Conservation (phyloP, 2,329 filamentous ascomycete genomes). For the Spiromastix sp. region DNA sequence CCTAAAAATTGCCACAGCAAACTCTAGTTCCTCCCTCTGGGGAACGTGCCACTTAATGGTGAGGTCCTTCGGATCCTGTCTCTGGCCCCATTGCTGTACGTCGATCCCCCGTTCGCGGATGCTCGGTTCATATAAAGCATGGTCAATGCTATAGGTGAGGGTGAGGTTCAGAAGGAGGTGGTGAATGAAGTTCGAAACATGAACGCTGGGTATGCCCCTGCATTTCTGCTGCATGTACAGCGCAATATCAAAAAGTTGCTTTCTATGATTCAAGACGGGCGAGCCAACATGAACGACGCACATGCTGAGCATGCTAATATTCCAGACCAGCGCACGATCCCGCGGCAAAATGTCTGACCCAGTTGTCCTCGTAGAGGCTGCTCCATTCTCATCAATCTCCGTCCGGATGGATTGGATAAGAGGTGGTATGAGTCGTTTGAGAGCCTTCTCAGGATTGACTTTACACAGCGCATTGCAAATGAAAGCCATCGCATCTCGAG, state of each 20-base stretch:
- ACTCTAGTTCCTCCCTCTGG: slow-evolving; percentile 66
- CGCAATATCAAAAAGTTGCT: slow-evolving; percentile 82
- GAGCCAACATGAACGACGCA: slow-evolving; percentile 91
- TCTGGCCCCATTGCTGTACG: slow-evolving; percentile 73
- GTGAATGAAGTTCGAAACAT: slow-evolving; percentile 96
- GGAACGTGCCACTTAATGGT: slow-evolving; percentile 90
- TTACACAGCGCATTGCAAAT: slow-evolving; percentile 96
- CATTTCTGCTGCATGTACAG: slow-evolving; percentile 96
- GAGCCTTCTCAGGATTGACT: slow-evolving; percentile 83
- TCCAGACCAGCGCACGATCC: slow-evolving; percentile 90
- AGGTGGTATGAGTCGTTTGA: slow-evolving; percentile 84
- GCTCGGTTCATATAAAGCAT: slow-evolving; percentile 73
- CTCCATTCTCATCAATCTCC: slow-evolving; percentile 94
- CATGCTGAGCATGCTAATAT: slow-evolving; percentile 95
- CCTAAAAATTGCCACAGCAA: slow-evolving; percentile 82
- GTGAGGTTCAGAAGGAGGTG: slow-evolving; percentile 91
- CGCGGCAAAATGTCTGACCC: slow-evolving; percentile 87
- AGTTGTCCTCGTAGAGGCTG: slow-evolving; percentile 86
- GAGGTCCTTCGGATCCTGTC: slow-evolving; percentile 62
- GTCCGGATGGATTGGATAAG: slow-evolving; percentile 84
- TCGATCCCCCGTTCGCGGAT: slow-evolving; percentile 61
- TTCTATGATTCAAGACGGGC: slow-evolving; percentile 78
- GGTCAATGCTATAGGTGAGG: slow-evolving; percentile 86
- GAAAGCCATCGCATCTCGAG: slow-evolving; percentile 95
- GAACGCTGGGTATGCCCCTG: slow-evolving; percentile 83